These are phyloP conservation scores for Daldinia loculata DNA, from an alignment of 495 filamentous ascomycete genomes.

Conservation along the genomic window DNA sequence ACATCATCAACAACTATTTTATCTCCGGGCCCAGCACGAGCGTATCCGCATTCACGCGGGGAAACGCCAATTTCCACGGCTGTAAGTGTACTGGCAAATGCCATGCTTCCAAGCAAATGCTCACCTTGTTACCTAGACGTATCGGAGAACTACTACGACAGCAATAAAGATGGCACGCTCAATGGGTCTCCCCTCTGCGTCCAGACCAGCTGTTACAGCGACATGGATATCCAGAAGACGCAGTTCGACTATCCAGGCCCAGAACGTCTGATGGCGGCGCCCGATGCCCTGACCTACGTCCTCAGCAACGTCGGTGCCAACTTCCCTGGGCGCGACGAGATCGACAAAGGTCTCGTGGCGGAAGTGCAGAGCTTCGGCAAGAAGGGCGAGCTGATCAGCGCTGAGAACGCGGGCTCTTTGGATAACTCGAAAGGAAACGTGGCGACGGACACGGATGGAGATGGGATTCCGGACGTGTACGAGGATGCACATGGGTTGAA, in stretches of 20 bases:
- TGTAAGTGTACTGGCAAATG: constrained; percentile 24
- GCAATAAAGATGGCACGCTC: constrained; percentile 49
- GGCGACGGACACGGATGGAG: constrained; percentile 35
- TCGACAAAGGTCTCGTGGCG: constrained; percentile 36
- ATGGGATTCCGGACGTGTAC: constrained; percentile 45
- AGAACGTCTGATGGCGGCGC: constrained; percentile 6
- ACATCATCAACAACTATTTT: constrained; percentile 57
- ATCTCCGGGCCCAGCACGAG: constrained; percentile 53
- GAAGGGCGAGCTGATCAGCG: constrained; percentile 43
- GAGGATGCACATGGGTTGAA: neutral
- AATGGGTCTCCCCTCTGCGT: constrained; percentile 48
- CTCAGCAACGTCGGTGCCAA: constrained; percentile 24
- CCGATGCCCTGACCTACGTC: neutral
- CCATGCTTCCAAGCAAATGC: neutral
- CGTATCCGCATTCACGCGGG: constrained; percentile 47
- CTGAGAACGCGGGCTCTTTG: constrained; percentile 36
- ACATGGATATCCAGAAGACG: constrained; percentile 36
- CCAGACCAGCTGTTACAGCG: constrained; percentile 36
- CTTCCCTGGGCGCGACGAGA: constrained; percentile 34
- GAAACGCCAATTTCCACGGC: constrained; percentile 48
- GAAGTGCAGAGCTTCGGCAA: constrained; percentile 43
- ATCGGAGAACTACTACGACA: constrained; percentile 52
- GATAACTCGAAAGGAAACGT: neutral
- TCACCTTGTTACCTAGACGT: constrained; percentile 28
- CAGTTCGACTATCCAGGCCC: constrained; percentile 36